Conservation (phyloP, 1,139 yeast genomes). For the Geotrichum candidum region DNA sequence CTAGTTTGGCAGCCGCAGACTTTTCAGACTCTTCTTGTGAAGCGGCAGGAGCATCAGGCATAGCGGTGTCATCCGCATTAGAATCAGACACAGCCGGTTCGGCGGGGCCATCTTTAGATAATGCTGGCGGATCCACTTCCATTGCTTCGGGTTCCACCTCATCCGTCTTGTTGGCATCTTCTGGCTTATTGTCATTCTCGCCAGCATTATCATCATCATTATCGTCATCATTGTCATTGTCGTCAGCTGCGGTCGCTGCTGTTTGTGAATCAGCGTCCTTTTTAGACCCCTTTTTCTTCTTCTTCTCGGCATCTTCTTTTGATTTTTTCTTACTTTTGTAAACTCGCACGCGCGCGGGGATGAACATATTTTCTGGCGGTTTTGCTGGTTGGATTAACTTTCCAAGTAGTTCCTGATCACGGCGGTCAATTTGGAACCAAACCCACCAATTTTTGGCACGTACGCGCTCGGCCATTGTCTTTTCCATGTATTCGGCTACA, state of each 20-base stretch:
- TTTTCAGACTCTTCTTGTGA: background rate
- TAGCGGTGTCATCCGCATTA: background rate
- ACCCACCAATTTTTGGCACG: constrained; percentile 58
- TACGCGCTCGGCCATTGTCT: constrained; percentile 53
- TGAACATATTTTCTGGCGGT: constrained; percentile 29
- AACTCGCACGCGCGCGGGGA: constrained; percentile 28
- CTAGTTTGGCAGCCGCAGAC: background rate
- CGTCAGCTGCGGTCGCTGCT: background rate
- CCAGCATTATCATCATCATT: constrained; percentile 2
- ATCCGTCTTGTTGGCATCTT: background rate
- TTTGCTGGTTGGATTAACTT: constrained; percentile 28
- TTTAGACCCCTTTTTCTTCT: constrained; percentile 6
- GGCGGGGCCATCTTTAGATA: background rate
- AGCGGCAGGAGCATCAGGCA: background rate
- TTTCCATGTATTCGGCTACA: constrained; percentile 57
- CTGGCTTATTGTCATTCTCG: background rate
- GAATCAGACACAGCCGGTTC: background rate
- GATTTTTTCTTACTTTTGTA: constrained; percentile 25
- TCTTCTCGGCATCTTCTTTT: constrained; percentile 8
- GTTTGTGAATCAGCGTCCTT: constrained; percentile 5
- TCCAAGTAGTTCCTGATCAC: constrained; percentile 50
- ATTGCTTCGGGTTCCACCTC: background rate
- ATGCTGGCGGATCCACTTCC: background rate
- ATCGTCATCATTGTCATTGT: background rate
- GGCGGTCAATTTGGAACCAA: constrained; percentile 84